Evolutionary conservation across 179 eudicot genomes (phyloP).

Genomic region (Patellifolia procumbens): DNA sequence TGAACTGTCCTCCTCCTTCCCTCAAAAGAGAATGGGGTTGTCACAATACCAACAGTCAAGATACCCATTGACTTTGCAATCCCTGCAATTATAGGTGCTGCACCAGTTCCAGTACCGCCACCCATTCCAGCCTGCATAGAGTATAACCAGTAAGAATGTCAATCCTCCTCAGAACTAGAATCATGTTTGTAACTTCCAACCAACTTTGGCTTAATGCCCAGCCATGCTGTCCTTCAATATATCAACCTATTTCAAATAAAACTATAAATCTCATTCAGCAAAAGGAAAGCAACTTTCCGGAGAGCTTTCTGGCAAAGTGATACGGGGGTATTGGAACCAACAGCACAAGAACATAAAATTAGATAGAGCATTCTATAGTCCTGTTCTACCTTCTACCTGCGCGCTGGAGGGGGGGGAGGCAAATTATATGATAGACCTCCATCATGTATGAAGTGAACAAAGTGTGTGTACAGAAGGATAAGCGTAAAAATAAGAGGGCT

Average conservation of each 20-base stretch:
- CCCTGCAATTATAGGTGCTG: constrained; percentile 90
- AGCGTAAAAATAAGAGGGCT: background rate
- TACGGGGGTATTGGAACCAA: background rate
- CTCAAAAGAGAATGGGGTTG: constrained; percentile 93
- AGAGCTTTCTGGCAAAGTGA: background rate
- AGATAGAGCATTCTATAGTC: background rate
- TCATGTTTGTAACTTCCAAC: background rate
- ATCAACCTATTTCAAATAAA: background rate
- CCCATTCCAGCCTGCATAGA: constrained; percentile 95
- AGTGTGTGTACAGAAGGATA: background rate
- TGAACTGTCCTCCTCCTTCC: constrained; percentile 94
- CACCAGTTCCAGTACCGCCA: constrained; percentile 99
- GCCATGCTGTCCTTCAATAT: background rate
- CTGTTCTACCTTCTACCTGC: background rate
- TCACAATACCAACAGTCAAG: constrained; percentile 95
- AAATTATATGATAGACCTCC: background rate
- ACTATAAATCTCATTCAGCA: background rate
- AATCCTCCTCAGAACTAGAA: constrained; percentile 2
- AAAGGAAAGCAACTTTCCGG: background rate
- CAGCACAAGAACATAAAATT: background rate
- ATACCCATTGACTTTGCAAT: constrained; percentile 92
- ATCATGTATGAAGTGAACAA: background rate
- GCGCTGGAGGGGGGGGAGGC: background rate
- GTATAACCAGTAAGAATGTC: constrained; percentile 11
- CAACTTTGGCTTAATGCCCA: background rate